phyloP scores from a whole-genome alignment of 257 asterid species.

The Fraxinus cuspidata region DNA sequence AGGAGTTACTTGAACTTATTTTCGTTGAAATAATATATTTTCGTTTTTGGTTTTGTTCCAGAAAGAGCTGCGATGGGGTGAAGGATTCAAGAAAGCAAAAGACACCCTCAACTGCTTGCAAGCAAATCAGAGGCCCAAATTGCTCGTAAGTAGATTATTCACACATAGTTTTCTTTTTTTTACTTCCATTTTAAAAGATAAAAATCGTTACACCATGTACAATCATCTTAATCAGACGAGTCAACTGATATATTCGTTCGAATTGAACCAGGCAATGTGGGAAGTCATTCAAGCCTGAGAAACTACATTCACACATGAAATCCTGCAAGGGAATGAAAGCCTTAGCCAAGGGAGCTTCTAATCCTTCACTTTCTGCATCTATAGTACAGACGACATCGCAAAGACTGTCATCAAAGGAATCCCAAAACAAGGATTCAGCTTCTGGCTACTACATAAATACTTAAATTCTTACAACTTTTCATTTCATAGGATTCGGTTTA shows the following conservation, averaged over 20 bases:
- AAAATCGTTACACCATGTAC: not conserved
- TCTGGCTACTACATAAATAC: constrained; percentile 45
- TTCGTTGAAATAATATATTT: not conserved
- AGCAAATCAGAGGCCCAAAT: constrained; percentile 56
- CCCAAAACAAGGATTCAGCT: constrained; percentile 24
- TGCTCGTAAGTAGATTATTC: constrained; percentile 66
- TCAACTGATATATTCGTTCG: not conserved
- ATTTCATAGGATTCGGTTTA: not conserved
- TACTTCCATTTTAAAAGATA: not conserved
- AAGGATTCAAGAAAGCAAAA: constrained; percentile 51
- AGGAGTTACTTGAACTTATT: not conserved
- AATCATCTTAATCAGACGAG: not conserved
- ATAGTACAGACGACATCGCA: constrained; percentile 27
- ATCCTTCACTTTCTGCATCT: constrained; percentile 28
- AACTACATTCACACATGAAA: constrained; percentile 77
- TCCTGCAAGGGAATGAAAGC: constrained; percentile 78
- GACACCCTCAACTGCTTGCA: constrained; percentile 40
- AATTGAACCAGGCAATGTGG: constrained; percentile 62
- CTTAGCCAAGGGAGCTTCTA: constrained; percentile 33
- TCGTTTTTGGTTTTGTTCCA: constrained; percentile 17
- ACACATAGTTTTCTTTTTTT: too few species aligned
- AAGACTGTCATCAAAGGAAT: constrained; percentile 25
- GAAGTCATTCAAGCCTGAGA: constrained; percentile 86
- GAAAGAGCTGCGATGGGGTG: constrained; percentile 71
- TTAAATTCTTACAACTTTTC: constrained; percentile 16